Conservation (phyloP, 768 basidiomycete genomes). For the Collybiopsis confluens region DNA sequence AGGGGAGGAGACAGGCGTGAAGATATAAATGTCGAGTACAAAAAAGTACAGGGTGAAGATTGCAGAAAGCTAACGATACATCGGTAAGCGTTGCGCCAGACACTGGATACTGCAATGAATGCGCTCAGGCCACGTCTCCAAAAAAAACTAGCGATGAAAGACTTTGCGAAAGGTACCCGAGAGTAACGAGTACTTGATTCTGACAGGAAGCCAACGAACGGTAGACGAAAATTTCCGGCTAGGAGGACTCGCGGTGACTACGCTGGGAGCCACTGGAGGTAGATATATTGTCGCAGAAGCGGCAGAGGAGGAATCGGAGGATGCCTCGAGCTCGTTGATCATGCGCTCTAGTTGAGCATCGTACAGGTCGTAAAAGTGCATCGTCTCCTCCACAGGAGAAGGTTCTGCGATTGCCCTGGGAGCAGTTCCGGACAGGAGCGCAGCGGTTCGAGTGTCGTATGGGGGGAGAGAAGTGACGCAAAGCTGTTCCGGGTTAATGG, state of each 20-base stretch:
- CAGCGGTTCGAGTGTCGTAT: neutral
- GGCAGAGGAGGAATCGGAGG: neutral
- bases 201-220: slow-evolving; percentile 6
- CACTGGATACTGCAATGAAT: too few relatives aligned
- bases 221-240: neutral
- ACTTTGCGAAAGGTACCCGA: neutral
- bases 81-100: too few relatives aligned
- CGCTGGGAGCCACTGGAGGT: neutral
- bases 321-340: slow-evolving; percentile 1
- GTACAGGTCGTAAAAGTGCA: slow-evolving; percentile 4
- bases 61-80: too few relatives aligned
- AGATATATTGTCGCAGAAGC: slow-evolving; percentile 3
- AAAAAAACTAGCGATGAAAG: neutral
- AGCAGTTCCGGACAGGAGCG: neutral
- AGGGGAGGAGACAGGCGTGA: too few relatives aligned
- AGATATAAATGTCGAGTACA: too few relatives aligned
- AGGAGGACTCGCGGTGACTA: neutral
- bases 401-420: neutral
- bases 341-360: slow-evolving; percentile 7
- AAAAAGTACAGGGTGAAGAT: too few relatives aligned
- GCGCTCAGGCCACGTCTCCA: too few relatives aligned
- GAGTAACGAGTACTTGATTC: slow-evolving; percentile 4
- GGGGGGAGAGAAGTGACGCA: slow-evolving; percentile 6
- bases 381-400: neutral
- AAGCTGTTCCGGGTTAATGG: neutral